Conservation (phyloP, 2,329 filamentous ascomycete species). For the Niveomyces coronatus region DNA sequence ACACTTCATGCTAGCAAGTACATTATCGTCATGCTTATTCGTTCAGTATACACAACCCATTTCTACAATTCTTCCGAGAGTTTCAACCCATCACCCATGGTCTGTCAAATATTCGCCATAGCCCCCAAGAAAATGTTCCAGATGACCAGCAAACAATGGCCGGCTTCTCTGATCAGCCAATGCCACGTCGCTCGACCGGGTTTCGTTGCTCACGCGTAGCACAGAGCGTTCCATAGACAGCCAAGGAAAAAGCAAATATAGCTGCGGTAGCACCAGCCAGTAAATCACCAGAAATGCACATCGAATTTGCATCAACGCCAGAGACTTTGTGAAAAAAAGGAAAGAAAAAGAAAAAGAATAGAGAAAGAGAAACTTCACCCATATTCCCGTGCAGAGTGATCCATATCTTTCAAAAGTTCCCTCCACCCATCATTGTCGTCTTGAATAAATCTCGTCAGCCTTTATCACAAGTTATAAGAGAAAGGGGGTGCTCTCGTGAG, state of each 20-base stretch:
- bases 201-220: slow-evolving; percentile 4
- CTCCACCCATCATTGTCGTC: slow-evolving; percentile 1
- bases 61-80: neutral
- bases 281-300: slow-evolving; percentile 18
- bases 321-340: too few relatives aligned
- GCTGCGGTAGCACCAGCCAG: slow-evolving; percentile 1
- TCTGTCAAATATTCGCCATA: neutral
- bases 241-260: slow-evolving; percentile 4
- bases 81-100: too few relatives aligned
- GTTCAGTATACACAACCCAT: slow-evolving; percentile 8
- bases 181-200: neutral
- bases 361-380: too few relatives aligned
- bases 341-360: slow-evolving; percentile 13
- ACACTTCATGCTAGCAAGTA: neutral
- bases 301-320: slow-evolving; percentile 32
- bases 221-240: slow-evolving; percentile 3
- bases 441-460: neutral
- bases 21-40: slow-evolving; percentile 7
- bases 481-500: too few relatives aligned
- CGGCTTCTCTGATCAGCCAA: too few relatives aligned
- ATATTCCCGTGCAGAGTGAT: slow-evolving; percentile 29
- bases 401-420: slow-evolving; percentile 15
- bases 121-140: neutral
- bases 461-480: too few relatives aligned
- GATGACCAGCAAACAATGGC: neutral